Base-by-base conservation (phyloP, 169 alveolate genomes). In the Cryptosporidium tyzzeri region DNA sequence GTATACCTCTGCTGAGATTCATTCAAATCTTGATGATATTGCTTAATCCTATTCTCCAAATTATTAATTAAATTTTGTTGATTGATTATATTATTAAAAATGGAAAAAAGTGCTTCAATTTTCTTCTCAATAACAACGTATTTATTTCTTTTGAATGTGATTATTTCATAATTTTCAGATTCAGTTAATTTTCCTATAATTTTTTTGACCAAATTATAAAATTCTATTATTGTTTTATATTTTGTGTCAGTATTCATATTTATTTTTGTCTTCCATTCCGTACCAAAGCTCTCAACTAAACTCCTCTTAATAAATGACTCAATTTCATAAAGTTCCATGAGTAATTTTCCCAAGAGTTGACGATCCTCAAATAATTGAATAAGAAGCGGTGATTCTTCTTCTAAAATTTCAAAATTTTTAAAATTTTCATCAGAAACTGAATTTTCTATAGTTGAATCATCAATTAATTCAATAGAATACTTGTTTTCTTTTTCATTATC, bases 321-420 rank as follows among this genome's bases (percentile, higher is more conserved):
- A 65, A 65, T 65, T 21, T 65, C 71, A 10, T 65, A 65, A 33
- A 65, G 71, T 10, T 65, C 71, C 71, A 65, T 65, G 7, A 65
- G 48, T 37, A 65, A 10, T 7, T 65, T 65, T 37, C 71, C 71
- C 6, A 65, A 65, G 10, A 65, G 71, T 29, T 65, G 71, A 10
- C 71, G 71, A 65, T 65, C 21, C 50, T 65, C 71, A 65, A 65
- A 65, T 31, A 65, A 33, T 29, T 16, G 51, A 65, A 65, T n/a
- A 12, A 5, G 41, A 7, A 65, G 8, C 7, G 26, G 71, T 37
- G 44, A 14, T 35, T 65, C 71, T 2, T 65, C 50, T 10, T 65
- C 71, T 18, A n/a, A 12, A 33, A 65, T 9, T n/a, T 21, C 67
- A 55, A 55, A 55, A 8, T 9, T 37, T 26, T 55, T 55, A 55